A percentile compares a stretch with the other conserved stretches of the same genome.
These are phyloP conservation scores for Dictyophora rubrovolvata DNA, from an alignment of 768 basidiomycete genomes.

Conservation along the genomic window DNA sequence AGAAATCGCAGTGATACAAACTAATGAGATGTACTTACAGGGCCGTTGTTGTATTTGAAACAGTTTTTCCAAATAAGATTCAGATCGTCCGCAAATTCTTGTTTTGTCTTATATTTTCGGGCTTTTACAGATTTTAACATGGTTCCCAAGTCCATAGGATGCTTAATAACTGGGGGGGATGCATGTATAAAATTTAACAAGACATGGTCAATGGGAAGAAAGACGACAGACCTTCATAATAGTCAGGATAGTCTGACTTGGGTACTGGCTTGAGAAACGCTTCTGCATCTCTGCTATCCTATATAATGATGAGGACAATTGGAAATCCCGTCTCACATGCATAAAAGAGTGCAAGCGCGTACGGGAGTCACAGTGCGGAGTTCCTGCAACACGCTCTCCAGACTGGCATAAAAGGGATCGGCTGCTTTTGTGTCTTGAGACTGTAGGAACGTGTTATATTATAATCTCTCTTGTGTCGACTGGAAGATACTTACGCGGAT, in stretches of 20 bases:
- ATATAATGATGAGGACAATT: conserved; percentile 9
- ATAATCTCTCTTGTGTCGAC: conserved; percentile 17
- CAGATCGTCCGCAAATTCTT: conserved; percentile 87
- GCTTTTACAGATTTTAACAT: conserved; percentile 91
- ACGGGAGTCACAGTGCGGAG: conserved; percentile 69
- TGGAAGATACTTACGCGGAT: conserved; percentile 55
- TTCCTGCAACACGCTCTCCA: conserved; percentile 82
- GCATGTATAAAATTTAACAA: neutral
- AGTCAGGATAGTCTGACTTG: conserved; percentile 84
- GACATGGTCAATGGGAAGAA: neutral
- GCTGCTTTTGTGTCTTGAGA: conserved; percentile 57
- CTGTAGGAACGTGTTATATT: conserved; percentile 23
- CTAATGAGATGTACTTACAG: conserved; percentile 44
- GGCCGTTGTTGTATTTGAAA: conserved; percentile 80
- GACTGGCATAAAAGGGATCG: conserved; percentile 88
- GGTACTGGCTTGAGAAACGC: conserved; percentile 92
- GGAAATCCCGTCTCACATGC: conserved; percentile 12
- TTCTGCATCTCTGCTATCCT: conserved; percentile 85
- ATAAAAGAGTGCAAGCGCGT: conserved; percentile 20
- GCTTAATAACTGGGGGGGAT: conserved; percentile 63
- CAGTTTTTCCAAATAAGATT: conserved; percentile 98
- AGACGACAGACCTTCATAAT: conserved; percentile 71
- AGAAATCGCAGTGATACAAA: conserved; percentile 1
- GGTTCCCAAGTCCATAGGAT: conserved; percentile 92
- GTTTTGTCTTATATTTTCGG: conserved; percentile 87